Percentiles rank a stretch among this genome's conserved stretches.
These are phyloP conservation scores for Podila verticillata DNA, from an alignment of 192 early-diverging fungal genomes.

Conservation along the genomic window DNA sequence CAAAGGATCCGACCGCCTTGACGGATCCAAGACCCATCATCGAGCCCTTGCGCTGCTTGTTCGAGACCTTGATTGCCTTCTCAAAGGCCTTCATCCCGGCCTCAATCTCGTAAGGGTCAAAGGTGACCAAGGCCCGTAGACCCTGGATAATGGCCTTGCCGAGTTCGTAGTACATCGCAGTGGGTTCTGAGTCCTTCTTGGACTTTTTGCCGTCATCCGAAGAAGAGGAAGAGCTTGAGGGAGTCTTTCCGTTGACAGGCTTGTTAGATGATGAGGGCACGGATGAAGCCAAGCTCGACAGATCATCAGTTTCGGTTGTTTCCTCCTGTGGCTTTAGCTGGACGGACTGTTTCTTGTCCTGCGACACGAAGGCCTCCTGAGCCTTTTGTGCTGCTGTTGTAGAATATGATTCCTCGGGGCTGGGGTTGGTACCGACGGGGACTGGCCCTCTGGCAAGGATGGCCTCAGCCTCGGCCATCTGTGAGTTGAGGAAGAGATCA, in stretches of 20 bases:
- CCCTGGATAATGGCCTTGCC: conserved; percentile 77
- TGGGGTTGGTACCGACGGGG: conserved; percentile 2
- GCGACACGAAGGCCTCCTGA: conserved; percentile 1
- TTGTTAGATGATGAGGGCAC: no score
- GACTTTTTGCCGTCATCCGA: conserved; percentile 6
- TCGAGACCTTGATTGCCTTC: conserved; percentile 68
- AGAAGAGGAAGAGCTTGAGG: not conserved
- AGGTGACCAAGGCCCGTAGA: conserved; percentile 80
- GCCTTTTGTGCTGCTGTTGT: conserved; percentile 13
- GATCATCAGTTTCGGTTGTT: not conserved
- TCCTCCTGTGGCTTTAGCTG: conserved; percentile 1
- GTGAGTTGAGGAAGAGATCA: conserved; percentile 82
- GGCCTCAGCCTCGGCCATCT: conserved; percentile 73
- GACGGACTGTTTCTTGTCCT: not conserved
- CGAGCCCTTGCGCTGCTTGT: conserved; percentile 66
- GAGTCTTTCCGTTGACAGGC: no score
- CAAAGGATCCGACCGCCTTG: conserved; percentile 59
- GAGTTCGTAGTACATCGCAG: conserved; percentile 77
- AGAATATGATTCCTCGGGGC: not conserved
- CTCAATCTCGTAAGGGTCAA: conserved; percentile 74
- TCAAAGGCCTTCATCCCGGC: conserved; percentile 70
- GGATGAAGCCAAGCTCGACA: no score
- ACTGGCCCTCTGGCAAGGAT: conserved; percentile 53
- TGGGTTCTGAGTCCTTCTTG: conserved; percentile 36
- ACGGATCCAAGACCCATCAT: conserved; percentile 56